Evolutionary conservation across 116 monocot species (phyloP), one percentile per base, ranked within the genome.

Genomic region (Papilionanthe hybrid): DNA sequence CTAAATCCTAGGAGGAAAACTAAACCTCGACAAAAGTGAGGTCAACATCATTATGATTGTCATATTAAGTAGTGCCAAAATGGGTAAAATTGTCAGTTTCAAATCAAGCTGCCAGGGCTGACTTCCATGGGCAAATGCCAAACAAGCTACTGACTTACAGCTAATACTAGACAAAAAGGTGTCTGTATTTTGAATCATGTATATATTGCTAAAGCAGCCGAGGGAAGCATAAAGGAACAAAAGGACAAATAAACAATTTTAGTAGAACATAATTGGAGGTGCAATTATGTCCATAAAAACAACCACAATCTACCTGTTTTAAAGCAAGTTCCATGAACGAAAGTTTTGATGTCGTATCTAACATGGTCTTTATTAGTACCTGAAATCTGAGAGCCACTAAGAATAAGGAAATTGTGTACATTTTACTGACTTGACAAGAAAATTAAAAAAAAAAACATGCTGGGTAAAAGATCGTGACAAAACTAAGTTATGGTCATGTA

Each of bases 271-370:
- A 4, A 32, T 30, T 30, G 30, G 28, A 0, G 9, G 32, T 32
- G 5, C 69, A 17, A 63, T 7, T 63, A 63, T 69, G 32, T 32
- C n/a, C 32, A 69, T 69, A n/a, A n/a, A 43, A 73, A 44, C 20
- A 22, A 73, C 7, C n/a, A 9, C n/a, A 20, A 73, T 18, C 43
- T 44, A 73, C 73, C 73, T 73, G 73, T 17, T 42, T 73, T 73
- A 73, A 73, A 42, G 73, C 73, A 44, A 73, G 73, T 43, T 73
- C 73, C 73, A 73, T 73, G 22, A 73, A 73, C 44, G 73, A 22
- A 73, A 73, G 73, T 8, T 44, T n/a, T n/a, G 20, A 18, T 19
- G 73, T 7, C 22, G 43, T 17, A 73, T 73, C 44, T 42, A 22
- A 44, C 73, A 73, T 73, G 73, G 20, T 44, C 42, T 20, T 28